Evolutionary conservation across 129 eudicot genomes (phyloP), one percentile per base, ranked within the genome.

Genomic region (Centrapalus pauciflorus): DNA sequence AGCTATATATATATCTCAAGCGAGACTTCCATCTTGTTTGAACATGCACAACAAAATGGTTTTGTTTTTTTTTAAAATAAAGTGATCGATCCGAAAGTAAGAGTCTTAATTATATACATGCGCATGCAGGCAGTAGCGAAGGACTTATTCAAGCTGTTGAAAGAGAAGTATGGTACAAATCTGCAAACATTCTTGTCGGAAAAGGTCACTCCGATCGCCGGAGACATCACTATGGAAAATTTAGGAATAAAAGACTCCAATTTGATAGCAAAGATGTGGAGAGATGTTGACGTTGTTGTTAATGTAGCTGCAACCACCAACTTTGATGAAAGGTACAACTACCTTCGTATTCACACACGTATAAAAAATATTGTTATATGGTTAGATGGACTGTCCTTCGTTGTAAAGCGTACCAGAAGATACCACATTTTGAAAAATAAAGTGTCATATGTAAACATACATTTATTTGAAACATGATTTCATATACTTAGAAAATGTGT

Each of bases 221-320:
- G 95, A 3, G 90, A 87, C 61, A 69, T 84, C 7, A 65, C 85
- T 7, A 30, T 11, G 28, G 88, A 79, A 21, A 72, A 81, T 48
- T 48, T 87, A 55, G 95, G 90, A n/a, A 41, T 83, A n/a, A 34
- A 65, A 40, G 85, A 84, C 51, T 17, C 55, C n/a, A 7, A 74
- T 9, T 45, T 79, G 63, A 48, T 61, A 11, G 43, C 81, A 19
- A 80, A 81, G 27, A 76, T 87, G 70, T 76, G 70, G 68, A 59
- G 25, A 73, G 41, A 74, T 26, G 56, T 85, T 32, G 94, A 89
- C 20, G 72, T 85, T 16, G 77, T 89, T 61, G 85, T 89, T 10
- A 85, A 85, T 61, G 81, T 78, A 63, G 96, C 96, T 49, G 96
- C 94, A 48, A 83, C 85, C 30, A 89, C 96, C 73, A 89, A 72